Base-by-base conservation (phyloP, 2,329 filamentous ascomycete species). In the Cordyceps fumosorosea region DNA sequence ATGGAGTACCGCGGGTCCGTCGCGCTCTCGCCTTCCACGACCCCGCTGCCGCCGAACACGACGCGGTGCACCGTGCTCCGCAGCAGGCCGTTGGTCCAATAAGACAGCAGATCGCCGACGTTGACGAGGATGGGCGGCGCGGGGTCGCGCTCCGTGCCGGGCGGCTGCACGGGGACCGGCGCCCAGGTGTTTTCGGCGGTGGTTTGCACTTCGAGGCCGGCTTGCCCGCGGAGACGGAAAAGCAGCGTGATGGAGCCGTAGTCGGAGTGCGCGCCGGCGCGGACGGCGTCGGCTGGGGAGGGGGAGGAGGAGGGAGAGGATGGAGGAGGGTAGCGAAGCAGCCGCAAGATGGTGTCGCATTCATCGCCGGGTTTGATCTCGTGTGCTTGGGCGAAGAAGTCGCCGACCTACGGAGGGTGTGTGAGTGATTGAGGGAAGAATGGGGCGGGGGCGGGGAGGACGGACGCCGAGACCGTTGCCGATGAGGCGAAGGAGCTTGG, bases 181-280 rank as follows among this genome's bases (percentile, higher is more conserved):
- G 80, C 84, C 89, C 88, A 80, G 14, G 70, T 66, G 40, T 12
- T 24, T 22, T 74, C 75, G 18, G 81, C 77, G 0, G 80, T 80
- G 1, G 85, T 88, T n/a, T 44, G 81, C 64, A 98, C 88, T 74
- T 98, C 92, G 1, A 99, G 81, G 0, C 95, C 95, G 0, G 92
- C 88, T 69, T 97, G 92, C 1, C 89, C 89, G 0, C 85, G 84
- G 2, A 93, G 84, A 67, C 95, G 91, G 79, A 99, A 98, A 12
- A 98, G 83, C n/a, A 88, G 78, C 1, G 85, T 88, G 63, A 88
- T 75, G 63, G 81, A 84, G 62, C 86, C 86, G 75, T 96, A 96
- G 77, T 97, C 93, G 5, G 89, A 93, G 74, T 98, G 93, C 0
- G 93, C 92, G 62, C 93, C 95, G 7, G 93, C 93, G 32, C 93